A percentile compares a stretch with the other conserved stretches of the same genome.
Conservation (phyloP, 129 eudicot genomes). For the Artemisia argyi region DNA sequence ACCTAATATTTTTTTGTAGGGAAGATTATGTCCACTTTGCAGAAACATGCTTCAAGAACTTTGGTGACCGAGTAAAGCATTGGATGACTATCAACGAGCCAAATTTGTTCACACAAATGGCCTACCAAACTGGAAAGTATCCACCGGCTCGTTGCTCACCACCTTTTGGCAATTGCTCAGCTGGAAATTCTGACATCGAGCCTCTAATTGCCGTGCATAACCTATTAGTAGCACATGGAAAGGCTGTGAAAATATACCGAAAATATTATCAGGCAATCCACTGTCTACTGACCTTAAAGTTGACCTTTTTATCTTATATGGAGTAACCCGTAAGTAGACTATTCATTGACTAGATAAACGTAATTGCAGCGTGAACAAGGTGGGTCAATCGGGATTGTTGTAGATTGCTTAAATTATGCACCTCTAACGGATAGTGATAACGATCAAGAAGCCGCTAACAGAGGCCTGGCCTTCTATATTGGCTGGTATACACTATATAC, state of each 20-base stretch:
- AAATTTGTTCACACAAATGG: constrained; percentile 53
- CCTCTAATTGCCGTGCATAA: constrained; percentile 73
- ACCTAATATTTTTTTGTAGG: constrained; percentile 37
- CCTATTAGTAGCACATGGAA: constrained; percentile 78
- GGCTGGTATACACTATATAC: constrained; percentile 63
- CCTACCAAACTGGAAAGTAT: constrained; percentile 42
- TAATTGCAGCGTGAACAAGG: constrained; percentile 51
- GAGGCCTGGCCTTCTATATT: constrained; percentile 61
- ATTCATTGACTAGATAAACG: constrained; percentile 15
- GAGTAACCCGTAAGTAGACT: not conserved
- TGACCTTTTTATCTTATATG: not conserved
- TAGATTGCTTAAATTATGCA: constrained; percentile 36
- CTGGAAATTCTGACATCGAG: constrained; percentile 75
- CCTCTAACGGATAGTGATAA: constrained; percentile 50
- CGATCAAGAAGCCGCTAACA: constrained; percentile 61
- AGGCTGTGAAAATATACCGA: constrained; percentile 60
- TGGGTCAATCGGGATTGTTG: constrained; percentile 62
- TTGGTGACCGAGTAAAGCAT: constrained; percentile 80
- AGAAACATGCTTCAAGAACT: constrained; percentile 58
- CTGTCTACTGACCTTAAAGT: not conserved
- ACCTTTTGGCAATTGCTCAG: constrained; percentile 72
- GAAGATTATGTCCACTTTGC: constrained; percentile 77
- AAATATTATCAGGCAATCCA: constrained; percentile 48
- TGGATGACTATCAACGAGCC: constrained; percentile 87
- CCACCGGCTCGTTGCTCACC: constrained; percentile 84